phyloP scores from a whole-genome alignment of 2,329 filamentous ascomycete species.

The Magnaporthales sp. region DNA sequence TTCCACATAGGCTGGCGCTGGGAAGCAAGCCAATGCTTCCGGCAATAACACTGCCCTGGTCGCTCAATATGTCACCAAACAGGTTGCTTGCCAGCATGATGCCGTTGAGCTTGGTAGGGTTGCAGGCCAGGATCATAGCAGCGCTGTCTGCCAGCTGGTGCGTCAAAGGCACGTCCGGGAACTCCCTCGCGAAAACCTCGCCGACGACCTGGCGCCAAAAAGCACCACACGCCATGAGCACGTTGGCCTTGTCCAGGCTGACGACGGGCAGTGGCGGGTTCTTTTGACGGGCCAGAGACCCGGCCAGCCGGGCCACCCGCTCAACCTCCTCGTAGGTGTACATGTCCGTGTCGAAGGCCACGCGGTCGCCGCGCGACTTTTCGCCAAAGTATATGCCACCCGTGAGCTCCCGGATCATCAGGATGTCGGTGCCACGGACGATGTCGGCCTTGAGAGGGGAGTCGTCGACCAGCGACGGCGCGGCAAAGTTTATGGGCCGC shows the following conservation, averaged over 20 bases:
- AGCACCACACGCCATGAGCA: slow-evolving; percentile 35
- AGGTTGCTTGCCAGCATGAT: slow-evolving; percentile 39
- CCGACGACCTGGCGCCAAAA: slow-evolving; percentile 37
- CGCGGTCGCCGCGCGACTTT: slow-evolving; percentile 32
- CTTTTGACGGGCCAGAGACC: slow-evolving; percentile 29
- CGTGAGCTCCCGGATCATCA: slow-evolving; percentile 40
- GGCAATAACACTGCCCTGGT: slow-evolving; percentile 34
- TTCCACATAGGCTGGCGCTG: slow-evolving; percentile 33
- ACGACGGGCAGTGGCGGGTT: slow-evolving; percentile 29
- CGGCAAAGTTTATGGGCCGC: slow-evolving; percentile 36
- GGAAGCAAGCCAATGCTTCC: slow-evolving; percentile 36
- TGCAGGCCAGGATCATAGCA: slow-evolving; percentile 37
- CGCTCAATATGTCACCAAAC: slow-evolving; percentile 37
- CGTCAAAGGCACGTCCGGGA: slow-evolving; percentile 30
- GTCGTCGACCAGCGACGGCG: slow-evolving; percentile 25
- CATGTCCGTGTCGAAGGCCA: slow-evolving; percentile 37
- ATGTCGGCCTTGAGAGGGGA: slow-evolving; percentile 33
- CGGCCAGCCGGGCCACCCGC: slow-evolving; percentile 35
- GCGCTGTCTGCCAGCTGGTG: slow-evolving; percentile 39
- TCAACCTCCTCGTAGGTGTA: slow-evolving; percentile 36
- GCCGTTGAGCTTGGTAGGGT: slow-evolving; percentile 37
- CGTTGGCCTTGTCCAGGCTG: slow-evolving; percentile 44
- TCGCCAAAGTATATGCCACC: slow-evolving; percentile 40
- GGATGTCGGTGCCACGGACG: slow-evolving; percentile 35
- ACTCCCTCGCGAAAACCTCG: slow-evolving; percentile 30